These are phyloP conservation scores for Mallotus repandus DNA, from an alignment of 441 rosid genomes.

Conservation along the genomic window DNA sequence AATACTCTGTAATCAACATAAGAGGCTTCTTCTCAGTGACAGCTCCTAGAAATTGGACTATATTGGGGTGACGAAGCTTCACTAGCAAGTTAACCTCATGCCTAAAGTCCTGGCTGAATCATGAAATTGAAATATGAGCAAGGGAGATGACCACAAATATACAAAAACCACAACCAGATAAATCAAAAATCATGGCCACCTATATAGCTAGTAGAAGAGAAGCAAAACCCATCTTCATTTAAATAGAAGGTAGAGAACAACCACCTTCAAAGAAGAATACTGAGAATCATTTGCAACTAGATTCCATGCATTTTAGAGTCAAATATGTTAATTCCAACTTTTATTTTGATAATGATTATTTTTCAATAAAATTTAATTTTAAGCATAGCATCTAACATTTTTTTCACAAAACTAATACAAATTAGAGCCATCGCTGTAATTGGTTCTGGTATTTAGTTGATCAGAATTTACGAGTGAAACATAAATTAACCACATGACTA, in stretches of 20 bases:
- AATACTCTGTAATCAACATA: conserved; percentile 92
- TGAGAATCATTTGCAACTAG: not conserved
- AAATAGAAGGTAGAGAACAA: not conserved
- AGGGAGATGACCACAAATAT: conserved; percentile 13
- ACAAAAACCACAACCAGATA: not conserved
- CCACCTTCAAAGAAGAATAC: not conserved
- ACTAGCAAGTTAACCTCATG: conserved; percentile 97
- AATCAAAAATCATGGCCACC: conserved; percentile 1
- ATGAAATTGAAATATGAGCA: conserved; percentile 25
- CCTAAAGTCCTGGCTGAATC: conserved; percentile 95
- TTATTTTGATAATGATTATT: not conserved
- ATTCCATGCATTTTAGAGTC: not conserved
- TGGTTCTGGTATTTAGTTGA: conserved; percentile 4
- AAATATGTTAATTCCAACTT: not conserved
- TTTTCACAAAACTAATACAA: not conserved
- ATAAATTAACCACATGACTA: not conserved
- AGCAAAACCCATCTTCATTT: not conserved
- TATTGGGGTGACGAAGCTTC: conserved; percentile 97
- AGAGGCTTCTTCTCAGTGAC: conserved; percentile 98
- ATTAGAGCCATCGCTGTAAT: not conserved
- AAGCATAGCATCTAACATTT: not conserved
- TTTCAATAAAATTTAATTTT: not conserved
- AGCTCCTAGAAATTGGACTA: conserved; percentile 98
- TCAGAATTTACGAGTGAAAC: not conserved
- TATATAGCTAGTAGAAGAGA: not conserved